Evolutionary conservation across 345 rosid genomes (phyloP), one percentile per base, ranked within the genome.

Genomic region (Barbarea vulgaris): DNA sequence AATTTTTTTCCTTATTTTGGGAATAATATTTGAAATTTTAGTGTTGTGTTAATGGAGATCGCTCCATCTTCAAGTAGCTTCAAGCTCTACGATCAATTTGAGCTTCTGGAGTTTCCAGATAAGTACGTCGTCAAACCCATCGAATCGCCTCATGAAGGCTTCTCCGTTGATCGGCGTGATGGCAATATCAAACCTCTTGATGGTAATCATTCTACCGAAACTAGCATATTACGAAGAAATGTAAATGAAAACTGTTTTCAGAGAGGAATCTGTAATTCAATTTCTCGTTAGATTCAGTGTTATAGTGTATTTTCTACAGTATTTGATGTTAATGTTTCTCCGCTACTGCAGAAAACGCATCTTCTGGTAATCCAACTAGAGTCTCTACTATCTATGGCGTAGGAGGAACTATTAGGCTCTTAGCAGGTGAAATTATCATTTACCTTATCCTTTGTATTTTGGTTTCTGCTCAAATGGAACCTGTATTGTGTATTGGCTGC

Each of bases 371-470:
- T 63, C 89, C 88, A 7, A 72, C 70, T 17, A 88, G 57, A 81
- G 80, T 83, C 30, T 85, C 90, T 33, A 83, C 74, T 47, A 85
- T 94, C 50, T 88, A 84, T 42, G 99, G 99, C 1, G 93, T 94
- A 9, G 97, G 82, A 36, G 99, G 97, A 74, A 87, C 92, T 47
- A 94, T 94, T 80, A 81, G 92, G 76, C 83, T 94, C 73, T 78
- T 91, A 39, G 93, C 96, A 78, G 99, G 99, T 94, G 79, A 33
- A 7, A 41, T 3, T 41, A 1, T 12, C 65, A 69, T 51, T 27
- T 50, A 19, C 1, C 5, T 33, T 30, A 41, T 19, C 54, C 37
- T 41, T 46, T 55, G 14, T 53, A 6, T 24, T 62, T 55, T 44
- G 22, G 64, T 53, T 62, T 69, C 15, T 47, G 15, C 52, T 47